phyloP scores from a whole-genome alignment of 352 stramenopile genomes.

The Pythium myriotylum region DNA sequence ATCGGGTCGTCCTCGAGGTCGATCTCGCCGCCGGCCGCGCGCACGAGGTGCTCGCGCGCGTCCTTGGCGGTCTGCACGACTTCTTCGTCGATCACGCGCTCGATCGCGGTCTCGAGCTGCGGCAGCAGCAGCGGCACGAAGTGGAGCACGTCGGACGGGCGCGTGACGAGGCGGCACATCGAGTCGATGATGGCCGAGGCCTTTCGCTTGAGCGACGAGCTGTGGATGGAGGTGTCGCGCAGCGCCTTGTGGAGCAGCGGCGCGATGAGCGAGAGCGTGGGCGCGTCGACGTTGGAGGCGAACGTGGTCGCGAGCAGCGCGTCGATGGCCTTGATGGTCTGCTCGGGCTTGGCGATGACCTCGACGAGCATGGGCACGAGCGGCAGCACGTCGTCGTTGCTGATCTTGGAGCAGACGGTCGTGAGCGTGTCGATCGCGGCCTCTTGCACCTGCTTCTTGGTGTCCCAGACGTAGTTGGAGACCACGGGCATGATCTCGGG shows the following conservation, averaged over 20 bases:
- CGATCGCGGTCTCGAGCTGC: slow-evolving; percentile 91
- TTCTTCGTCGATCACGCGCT: slow-evolving; percentile 92
- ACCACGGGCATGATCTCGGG: slow-evolving; percentile 91
- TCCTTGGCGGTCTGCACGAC: slow-evolving; percentile 75
- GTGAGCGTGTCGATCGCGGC: slow-evolving; percentile 72
- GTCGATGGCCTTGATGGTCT: slow-evolving; percentile 91
- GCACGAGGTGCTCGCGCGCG: slow-evolving; percentile 59
- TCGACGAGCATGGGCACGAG: slow-evolving; percentile 90
- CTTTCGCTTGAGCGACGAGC: slow-evolving; percentile 91
- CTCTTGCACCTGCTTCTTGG: slow-evolving; percentile 92
- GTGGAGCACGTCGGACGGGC: slow-evolving; percentile 87
- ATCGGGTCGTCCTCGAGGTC: slow-evolving; percentile 59
- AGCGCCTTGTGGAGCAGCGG: slow-evolving; percentile 90
- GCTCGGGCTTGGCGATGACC: slow-evolving; percentile 90
- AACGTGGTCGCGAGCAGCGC: slow-evolving; percentile 92
- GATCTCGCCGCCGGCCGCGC: slow-evolving; percentile 53
- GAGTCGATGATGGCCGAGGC: slow-evolving; percentile 93
- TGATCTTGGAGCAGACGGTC: slow-evolving; percentile 87
- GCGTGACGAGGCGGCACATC: slow-evolving; percentile 90
- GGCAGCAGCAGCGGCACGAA: slow-evolving; percentile 93
- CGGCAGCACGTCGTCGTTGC: slow-evolving; percentile 90
- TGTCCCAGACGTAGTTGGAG: slow-evolving; percentile 92
- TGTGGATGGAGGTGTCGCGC: slow-evolving; percentile 91
- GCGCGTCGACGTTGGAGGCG: slow-evolving; percentile 90
- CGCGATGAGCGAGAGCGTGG: slow-evolving; percentile 90